A percentile compares a stretch with the other conserved stretches of the same genome.
phyloP scores from a whole-genome alignment of 2,329 filamentous ascomycete species.

The Pseudopithomyces chartarum region DNA sequence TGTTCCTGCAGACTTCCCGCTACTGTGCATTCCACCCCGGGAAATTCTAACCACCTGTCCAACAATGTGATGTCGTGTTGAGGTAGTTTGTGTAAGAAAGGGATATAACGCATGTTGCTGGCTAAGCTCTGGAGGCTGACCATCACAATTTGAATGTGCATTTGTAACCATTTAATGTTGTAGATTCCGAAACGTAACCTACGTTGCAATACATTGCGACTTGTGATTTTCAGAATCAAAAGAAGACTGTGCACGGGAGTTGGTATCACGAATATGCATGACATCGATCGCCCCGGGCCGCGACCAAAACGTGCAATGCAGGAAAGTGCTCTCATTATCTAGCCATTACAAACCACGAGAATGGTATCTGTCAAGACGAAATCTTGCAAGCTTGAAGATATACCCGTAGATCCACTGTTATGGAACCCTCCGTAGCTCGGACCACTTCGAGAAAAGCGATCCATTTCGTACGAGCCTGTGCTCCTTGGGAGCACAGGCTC shows the following conservation, averaged over 20 bases:
- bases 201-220: too few species aligned
- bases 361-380: constrained; percentile 5
- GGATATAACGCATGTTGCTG: too few species aligned
- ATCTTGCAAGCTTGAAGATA: constrained; percentile 1
- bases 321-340: constrained; percentile 16
- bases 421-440: constrained; percentile 9
- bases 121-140: too few species aligned
- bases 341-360: constrained; percentile 19
- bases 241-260: too few species aligned
- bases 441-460: not conserved
- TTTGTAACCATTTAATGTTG: too few species aligned
- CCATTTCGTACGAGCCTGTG: not conserved
- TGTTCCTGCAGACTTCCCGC: constrained; percentile 25
- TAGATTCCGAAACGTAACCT: too few species aligned
- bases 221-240: too few species aligned
- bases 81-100: not conserved
- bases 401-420: constrained; percentile 5
- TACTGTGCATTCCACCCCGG: constrained; percentile 21
- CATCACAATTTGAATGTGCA: not conserved
- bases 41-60: constrained; percentile 25
- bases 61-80: constrained; percentile 23
- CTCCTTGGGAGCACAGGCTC: not conserved
- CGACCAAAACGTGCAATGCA: not conserved
- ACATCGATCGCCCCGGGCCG: too few species aligned
- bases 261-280: too few species aligned